These are phyloP conservation scores for Aspergillus latus DNA, from an alignment of 2,329 filamentous ascomycete species.

Conservation along the genomic window DNA sequence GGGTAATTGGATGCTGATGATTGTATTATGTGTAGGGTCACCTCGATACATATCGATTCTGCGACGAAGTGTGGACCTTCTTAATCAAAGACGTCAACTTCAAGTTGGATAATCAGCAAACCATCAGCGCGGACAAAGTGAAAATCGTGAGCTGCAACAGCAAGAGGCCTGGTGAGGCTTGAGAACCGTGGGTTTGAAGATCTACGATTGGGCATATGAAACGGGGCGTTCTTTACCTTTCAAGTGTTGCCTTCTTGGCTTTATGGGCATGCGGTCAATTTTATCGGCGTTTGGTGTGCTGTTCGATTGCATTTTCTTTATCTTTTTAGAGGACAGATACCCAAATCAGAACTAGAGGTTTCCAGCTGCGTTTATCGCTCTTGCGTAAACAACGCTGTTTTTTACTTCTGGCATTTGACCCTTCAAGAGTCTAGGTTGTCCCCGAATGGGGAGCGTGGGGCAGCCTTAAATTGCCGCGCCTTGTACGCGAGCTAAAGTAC, in stretches of 20 bases:
- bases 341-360: conserved; percentile 7
- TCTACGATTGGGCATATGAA: not conserved
- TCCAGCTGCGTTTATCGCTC: not conserved
- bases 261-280: conserved; percentile 4
- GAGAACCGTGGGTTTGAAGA: not conserved
- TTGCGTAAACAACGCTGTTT: too few relatives aligned
- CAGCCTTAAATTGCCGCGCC: conserved; percentile 9
- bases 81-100: conserved; percentile 98
- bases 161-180: conserved; percentile 67
- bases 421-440: not conserved
- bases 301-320: not conserved
- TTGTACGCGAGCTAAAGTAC: conserved; percentile 9
- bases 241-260: not conserved
- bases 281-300: conserved; percentile 16
- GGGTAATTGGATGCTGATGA: not conserved
- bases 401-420: not conserved
- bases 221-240: conserved; percentile 16
- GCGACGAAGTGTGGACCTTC: conserved; percentile 99
- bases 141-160: conserved; percentile 99
- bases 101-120: conserved; percentile 83
- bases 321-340: conserved; percentile 8
- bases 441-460: conserved; percentile 18
- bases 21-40: conserved; percentile 65
- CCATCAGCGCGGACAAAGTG: conserved; percentile 82
- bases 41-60: conserved; percentile 97